A percentile compares a stretch with the other conserved stretches of the same genome.
These are phyloP conservation scores for Lachnellula hyalina DNA, from an alignment of 2,329 filamentous ascomycete genomes.

Conservation along the genomic window DNA sequence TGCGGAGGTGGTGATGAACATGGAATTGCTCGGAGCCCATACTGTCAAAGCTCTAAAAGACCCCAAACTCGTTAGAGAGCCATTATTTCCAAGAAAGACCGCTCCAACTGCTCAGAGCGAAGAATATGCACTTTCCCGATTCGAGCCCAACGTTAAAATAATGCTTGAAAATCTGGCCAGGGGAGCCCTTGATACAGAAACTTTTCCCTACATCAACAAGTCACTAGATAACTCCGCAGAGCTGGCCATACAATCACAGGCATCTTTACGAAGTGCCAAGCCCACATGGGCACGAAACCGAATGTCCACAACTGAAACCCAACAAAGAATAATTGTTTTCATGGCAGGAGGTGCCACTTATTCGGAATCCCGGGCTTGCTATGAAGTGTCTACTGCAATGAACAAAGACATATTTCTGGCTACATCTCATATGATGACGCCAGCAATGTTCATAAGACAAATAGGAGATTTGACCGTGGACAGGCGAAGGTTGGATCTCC, in stretches of 20 bases:
- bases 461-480: slow-evolving; percentile 73
- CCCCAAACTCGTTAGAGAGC: slow-evolving; percentile 54
- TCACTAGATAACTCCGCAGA: slow-evolving; percentile 58
- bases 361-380: slow-evolving; percentile 83
- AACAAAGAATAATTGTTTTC: slow-evolving; percentile 87
- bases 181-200: slow-evolving; percentile 58
- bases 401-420: slow-evolving; percentile 81
- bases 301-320: slow-evolving; percentile 68
- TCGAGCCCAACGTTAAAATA: slow-evolving; percentile 74
- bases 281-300: slow-evolving; percentile 91
- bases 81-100: slow-evolving; percentile 67
- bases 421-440: slow-evolving; percentile 89
- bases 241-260: slow-evolving; percentile 50
- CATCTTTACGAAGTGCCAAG: slow-evolving; percentile 83
- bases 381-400: slow-evolving; percentile 70
- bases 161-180: slow-evolving; percentile 71
- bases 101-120: slow-evolving; percentile 54
- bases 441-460: slow-evolving; percentile 76
- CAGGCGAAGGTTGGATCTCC: slow-evolving; percentile 71
- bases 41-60: slow-evolving; percentile 74
- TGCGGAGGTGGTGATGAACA: slow-evolving; percentile 66
- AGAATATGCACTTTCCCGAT: slow-evolving; percentile 82
- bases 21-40: slow-evolving; percentile 76
- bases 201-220: slow-evolving; percentile 70
- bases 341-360: slow-evolving; percentile 95